Evolutionary conservation across 163 green algal species (phyloP), one percentile per base, ranked within the genome.

Genomic region (Coccomyxa subellipsoidea): DNA sequence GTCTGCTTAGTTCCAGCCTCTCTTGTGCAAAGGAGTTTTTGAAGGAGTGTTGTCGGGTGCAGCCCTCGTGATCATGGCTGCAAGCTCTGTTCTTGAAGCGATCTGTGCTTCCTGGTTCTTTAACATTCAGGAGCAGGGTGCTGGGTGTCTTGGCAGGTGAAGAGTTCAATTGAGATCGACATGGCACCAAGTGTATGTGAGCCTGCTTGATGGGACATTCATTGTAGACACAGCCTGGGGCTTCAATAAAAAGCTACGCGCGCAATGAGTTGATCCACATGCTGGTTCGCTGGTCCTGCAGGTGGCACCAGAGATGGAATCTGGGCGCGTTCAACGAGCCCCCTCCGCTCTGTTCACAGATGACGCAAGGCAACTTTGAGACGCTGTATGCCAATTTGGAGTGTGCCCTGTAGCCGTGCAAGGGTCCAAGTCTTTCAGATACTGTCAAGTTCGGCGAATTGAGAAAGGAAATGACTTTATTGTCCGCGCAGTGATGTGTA

Each of bases 281-380:
- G n/a, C n/a, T n/a, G n/a, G n/a, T n/a, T n/a, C n/a, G n/a, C 1
- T 73, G 66, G 8, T 73, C 21, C 66, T 73, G 66, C 66, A 73
- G 66, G 66, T 73, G 66, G 66, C 66, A 73, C 29, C 66, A 73
- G 66, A 73, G 27, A 23, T 73, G 66, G 66, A 73, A 73, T 73
- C 66, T 73, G 18, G 32, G 66, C n/a, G 66, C 66, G 21, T 23
- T 73, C 29, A 34, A 36, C 27, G n/a, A 32, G 27, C 66, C 66
- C 10, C 66, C 66, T 32, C 66, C 66, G 7, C 66, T 73, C 66
- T 73, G 66, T 59, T 12, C 15, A 18, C 47, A 59, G 47, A 7
- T 59, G 15, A 59, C 47, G 21, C 47, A 59, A 12, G 47, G 47
- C 47, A 12, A 59, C 5, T 59, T 59, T 8, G 47, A 59, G 47